phyloP scores from a whole-genome alignment of 2,329 filamentous ascomycete genomes.

The Epichloe coenophiala region DNA sequence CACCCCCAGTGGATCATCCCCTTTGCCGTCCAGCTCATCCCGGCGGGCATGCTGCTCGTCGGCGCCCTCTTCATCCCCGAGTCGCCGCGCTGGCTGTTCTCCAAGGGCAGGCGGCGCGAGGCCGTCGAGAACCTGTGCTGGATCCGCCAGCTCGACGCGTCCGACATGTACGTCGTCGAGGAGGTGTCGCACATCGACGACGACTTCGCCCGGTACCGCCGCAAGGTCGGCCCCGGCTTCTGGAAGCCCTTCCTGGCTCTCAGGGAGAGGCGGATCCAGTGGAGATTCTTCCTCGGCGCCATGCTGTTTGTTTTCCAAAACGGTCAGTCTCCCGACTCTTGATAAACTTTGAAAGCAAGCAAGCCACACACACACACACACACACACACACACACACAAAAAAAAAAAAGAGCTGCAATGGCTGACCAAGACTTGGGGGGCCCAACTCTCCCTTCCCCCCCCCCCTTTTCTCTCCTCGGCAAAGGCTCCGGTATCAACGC shows the following conservation, averaged over 20 bases:
- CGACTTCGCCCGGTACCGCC: constrained; percentile 51
- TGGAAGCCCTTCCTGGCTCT: constrained; percentile 56
- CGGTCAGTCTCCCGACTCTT: constrained; percentile 21
- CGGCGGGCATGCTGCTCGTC: constrained; percentile 46
- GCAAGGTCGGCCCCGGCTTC: constrained; percentile 55
- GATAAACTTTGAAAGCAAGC: too few relatives aligned
- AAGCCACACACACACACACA: too few relatives aligned
- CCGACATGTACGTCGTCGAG: constrained; percentile 56
- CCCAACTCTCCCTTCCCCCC: too few relatives aligned
- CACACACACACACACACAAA: too few relatives aligned
- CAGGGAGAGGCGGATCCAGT: constrained; percentile 44
- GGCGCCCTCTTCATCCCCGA: constrained; percentile 49
- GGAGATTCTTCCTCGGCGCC: constrained; percentile 59
- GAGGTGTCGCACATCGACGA: constrained; percentile 59
- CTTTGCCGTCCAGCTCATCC: constrained; percentile 54
- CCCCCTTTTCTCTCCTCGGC: neutral
- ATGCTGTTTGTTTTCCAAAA: constrained; percentile 74
- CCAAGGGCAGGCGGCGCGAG: constrained; percentile 44
- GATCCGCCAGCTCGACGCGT: constrained; percentile 44
- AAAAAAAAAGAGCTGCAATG: neutral
- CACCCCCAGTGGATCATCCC: constrained; percentile 50
- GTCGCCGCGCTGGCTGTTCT: constrained; percentile 57
- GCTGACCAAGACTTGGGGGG: too few relatives aligned
- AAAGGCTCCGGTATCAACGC: constrained; percentile 16
- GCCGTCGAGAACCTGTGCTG: constrained; percentile 47